A percentile compares a stretch with the other conserved stretches of the same genome.
Evolutionary conservation across 2,329 filamentous ascomycete species (phyloP).

Genomic region (Amphichorda felina): DNA sequence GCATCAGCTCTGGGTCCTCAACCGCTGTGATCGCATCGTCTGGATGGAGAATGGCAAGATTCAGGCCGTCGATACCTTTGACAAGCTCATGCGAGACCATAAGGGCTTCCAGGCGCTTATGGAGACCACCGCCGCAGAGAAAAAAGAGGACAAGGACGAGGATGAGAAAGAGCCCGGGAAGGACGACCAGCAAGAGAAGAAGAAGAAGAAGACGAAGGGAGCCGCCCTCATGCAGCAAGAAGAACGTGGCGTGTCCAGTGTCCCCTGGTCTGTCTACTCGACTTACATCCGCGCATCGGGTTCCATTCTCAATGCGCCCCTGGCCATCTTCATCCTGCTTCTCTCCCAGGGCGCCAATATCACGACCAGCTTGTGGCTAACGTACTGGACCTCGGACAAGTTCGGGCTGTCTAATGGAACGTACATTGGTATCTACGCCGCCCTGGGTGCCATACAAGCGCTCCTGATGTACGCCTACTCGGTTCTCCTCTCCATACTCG

Average conservation of each 20-base stretch:
- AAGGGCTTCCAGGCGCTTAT: slow-evolving; percentile 72
- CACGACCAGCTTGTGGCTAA: slow-evolving; percentile 80
- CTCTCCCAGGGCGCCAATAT: slow-evolving; percentile 78
- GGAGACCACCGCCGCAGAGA: slow-evolving; percentile 69
- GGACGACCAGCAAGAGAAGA: slow-evolving; percentile 27
- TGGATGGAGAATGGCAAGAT: slow-evolving; percentile 85
- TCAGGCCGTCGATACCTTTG: slow-evolving; percentile 77
- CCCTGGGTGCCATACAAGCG: slow-evolving; percentile 59
- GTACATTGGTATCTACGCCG: slow-evolving; percentile 65
- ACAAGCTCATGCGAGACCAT: slow-evolving; percentile 72
- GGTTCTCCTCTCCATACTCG: slow-evolving; percentile 62
- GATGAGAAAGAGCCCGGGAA: slow-evolving; percentile 30
- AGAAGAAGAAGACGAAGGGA: slow-evolving; percentile 46
- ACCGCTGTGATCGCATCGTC: slow-evolving; percentile 80
- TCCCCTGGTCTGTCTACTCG: slow-evolving; percentile 69
- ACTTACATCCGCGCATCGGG: slow-evolving; percentile 70
- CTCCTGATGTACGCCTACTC: slow-evolving; percentile 73
- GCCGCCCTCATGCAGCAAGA: slow-evolving; percentile 59
- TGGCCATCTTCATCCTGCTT: slow-evolving; percentile 51
- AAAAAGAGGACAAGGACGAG: slow-evolving; percentile 37
- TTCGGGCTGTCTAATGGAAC: slow-evolving; percentile 53
- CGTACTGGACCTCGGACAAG: slow-evolving; percentile 80
- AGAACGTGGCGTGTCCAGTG: slow-evolving; percentile 61
- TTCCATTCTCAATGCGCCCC: slow-evolving; percentile 53
- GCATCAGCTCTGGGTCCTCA: slow-evolving; percentile 88